A percentile compares a stretch with the other conserved stretches of the same genome.
Evolutionary conservation across 139 green algal species (phyloP).

Genomic region (Micractinium sp.): DNA sequence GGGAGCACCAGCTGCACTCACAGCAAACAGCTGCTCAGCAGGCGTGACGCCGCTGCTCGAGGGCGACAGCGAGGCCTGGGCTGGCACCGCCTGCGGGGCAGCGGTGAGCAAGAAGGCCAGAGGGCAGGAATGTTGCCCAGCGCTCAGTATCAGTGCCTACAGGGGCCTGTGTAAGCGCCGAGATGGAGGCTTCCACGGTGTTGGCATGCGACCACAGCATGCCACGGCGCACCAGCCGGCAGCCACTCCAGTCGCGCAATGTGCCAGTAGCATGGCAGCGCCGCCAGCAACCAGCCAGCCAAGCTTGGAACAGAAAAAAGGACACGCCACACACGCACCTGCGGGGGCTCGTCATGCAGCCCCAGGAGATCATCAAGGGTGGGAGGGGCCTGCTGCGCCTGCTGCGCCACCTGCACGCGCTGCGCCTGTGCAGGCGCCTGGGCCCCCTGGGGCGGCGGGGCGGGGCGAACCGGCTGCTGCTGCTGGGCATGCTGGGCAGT

Average conservation of each 20-base stretch:
- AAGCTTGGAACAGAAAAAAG: background rate
- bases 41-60: background rate
- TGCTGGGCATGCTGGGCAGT: background rate
- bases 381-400: background rate
- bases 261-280: no score
- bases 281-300: background rate
- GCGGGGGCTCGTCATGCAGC: background rate
- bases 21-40: slow-evolving; percentile 13
- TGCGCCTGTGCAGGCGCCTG: background rate
- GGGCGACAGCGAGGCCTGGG: background rate
- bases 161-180: background rate
- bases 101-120: no score
- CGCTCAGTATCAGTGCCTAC: background rate
- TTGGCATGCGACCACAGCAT: no score
- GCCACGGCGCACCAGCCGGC: background rate
- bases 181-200: no score
- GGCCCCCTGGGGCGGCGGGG: no score
- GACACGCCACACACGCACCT: background rate
- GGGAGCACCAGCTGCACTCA: background rate
- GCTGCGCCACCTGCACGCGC: background rate
- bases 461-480: background rate
- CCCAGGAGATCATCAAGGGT: slow-evolving; percentile 31
- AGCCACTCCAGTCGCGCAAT: no score
- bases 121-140: no score
- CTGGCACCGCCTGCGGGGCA: background rate